These are phyloP conservation scores for Garcia nutans DNA, from an alignment of 345 rosid genomes.

Conservation along the genomic window DNA sequence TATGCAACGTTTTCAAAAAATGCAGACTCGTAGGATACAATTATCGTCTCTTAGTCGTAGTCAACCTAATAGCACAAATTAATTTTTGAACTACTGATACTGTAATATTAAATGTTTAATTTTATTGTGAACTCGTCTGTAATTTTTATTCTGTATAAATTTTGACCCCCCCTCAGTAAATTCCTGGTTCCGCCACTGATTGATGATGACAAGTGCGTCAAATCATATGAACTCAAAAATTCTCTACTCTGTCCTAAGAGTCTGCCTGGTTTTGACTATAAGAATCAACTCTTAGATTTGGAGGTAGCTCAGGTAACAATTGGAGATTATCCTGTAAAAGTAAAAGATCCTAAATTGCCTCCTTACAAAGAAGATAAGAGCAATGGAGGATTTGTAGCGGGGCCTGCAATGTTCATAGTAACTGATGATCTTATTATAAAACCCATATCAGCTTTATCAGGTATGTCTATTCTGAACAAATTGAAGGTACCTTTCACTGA, in stretches of 20 bases:
- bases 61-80: too few species aligned
- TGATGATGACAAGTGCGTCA: conserved; percentile 12
- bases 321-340: not conserved
- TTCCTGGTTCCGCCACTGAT: too few species aligned
- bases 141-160: too few species aligned
- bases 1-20: too few species aligned
- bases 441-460: conserved; percentile 11
- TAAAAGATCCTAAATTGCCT: conserved; percentile 7
- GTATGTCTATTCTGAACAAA: conserved; percentile 4
- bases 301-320: not conserved
- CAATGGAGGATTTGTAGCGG: conserved; percentile 10
- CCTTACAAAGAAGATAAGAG: too few species aligned
- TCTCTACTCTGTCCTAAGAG: conserved; percentile 23
- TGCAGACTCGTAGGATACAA: too few species aligned
- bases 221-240: not conserved
- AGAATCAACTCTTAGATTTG: conserved; percentile 7
- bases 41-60: too few species aligned
- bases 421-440: conserved; percentile 22
- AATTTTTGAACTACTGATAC: too few species aligned
- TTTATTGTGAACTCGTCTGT: too few species aligned
- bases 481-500: conserved; percentile 23
- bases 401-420: conserved; percentile 18
- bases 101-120: too few species aligned
- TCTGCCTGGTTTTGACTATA: conserved; percentile 11
- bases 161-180: too few species aligned